These are phyloP conservation scores for Martiniozyma asiatica DNA, from an alignment of 1,139 yeast genomes.

Conservation along the genomic window DNA sequence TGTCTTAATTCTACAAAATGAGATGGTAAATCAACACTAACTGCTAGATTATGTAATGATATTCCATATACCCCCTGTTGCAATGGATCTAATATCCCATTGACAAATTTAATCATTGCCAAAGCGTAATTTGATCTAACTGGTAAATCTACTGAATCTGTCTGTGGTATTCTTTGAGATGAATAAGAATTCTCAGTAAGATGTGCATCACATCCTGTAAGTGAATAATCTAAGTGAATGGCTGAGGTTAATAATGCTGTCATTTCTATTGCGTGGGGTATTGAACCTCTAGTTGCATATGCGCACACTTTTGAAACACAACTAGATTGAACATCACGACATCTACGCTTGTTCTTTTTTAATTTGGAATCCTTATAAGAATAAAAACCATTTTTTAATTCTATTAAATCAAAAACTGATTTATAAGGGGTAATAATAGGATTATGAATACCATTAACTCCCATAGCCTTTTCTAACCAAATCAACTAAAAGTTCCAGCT, in stretches of 20 bases:
- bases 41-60: slow-evolving; percentile 69
- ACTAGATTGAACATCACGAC: too few relatives aligned
- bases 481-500: too few relatives aligned
- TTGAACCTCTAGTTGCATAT: slow-evolving; percentile 52
- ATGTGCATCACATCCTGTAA: slow-evolving; percentile 14
- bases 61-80: slow-evolving; percentile 74
- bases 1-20: slow-evolving; percentile 87
- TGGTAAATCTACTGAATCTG: slow-evolving; percentile 11
- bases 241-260: slow-evolving; percentile 55
- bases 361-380: too few relatives aligned
- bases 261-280: slow-evolving; percentile 72
- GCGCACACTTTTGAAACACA: slow-evolving; percentile 50
- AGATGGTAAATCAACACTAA: slow-evolving; percentile 56
- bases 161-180: neutral
- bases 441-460: neutral
- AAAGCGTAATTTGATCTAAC: slow-evolving; percentile 51
- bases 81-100: slow-evolving; percentile 78
- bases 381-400: slow-evolving; percentile 46
- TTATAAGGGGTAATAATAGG: slow-evolving; percentile 7
- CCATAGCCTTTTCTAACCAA: too few relatives aligned
- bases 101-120: slow-evolving; percentile 79
- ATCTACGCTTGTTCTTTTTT: too few relatives aligned
- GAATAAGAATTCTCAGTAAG: slow-evolving; percentile 4
- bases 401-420: slow-evolving; percentile 6
- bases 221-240: slow-evolving; percentile 31